Evolutionary conservation across 2,329 filamentous ascomycete species (phyloP).

Genomic region (Colletotrichum sublineola): DNA sequence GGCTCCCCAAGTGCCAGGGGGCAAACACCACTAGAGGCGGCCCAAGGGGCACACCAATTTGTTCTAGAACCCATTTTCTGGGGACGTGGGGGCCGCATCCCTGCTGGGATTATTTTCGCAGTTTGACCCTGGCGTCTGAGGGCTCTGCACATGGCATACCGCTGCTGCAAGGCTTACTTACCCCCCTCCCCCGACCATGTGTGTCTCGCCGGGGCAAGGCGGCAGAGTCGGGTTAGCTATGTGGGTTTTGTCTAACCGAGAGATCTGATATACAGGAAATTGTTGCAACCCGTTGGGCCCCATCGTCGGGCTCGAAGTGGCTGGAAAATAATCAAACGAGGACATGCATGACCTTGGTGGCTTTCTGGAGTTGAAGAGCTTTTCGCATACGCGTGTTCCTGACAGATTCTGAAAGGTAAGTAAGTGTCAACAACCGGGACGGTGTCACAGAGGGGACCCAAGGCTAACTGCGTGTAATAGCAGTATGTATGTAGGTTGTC

Average conservation of each 20-base stretch:
- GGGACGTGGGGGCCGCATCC: conserved; percentile 41
- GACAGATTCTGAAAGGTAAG: not conserved
- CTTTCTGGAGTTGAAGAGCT: not conserved
- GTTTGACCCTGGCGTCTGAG: conserved; percentile 11
- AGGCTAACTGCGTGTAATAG: not conserved
- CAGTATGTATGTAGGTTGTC: conserved; percentile 7
- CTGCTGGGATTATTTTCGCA: conserved; percentile 39
- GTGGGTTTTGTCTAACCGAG: not conserved
- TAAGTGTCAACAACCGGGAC: conserved; percentile 18
- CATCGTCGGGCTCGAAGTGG: not conserved
- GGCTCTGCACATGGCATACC: not conserved
- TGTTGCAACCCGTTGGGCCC: not conserved
- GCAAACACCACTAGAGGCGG: conserved; percentile 32
- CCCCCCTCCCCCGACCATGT: not conserved
- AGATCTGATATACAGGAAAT: not conserved
- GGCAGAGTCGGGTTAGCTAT: not conserved
- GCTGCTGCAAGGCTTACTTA: conserved; percentile 8
- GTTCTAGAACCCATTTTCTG: conserved; percentile 42
- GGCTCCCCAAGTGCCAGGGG: conserved; percentile 24
- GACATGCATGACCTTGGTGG: not conserved
- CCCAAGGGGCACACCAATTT: conserved; percentile 28
- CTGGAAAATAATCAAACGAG: not conserved
- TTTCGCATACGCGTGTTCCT: not conserved
- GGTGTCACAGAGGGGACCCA: not conserved
- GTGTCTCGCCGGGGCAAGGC: not conserved